phyloP scores from a whole-genome alignment of 305 asterid genomes.

The Fraxinus ornus region DNA sequence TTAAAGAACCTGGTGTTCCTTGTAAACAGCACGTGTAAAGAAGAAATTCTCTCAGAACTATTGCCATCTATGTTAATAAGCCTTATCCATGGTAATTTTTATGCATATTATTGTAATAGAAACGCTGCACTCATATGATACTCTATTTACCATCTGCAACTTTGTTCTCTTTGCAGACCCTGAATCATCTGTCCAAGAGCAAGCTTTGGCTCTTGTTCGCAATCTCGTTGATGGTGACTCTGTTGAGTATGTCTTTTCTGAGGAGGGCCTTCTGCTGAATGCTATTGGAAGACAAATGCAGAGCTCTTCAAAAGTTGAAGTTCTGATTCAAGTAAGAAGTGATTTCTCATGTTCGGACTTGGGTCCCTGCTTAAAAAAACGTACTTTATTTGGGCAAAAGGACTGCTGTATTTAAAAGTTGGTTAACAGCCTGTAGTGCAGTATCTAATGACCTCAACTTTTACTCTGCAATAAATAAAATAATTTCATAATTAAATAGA shows the following conservation, averaged over 20 bases:
- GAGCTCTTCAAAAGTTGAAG: conserved; percentile 61
- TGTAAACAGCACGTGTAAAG: conserved; percentile 68
- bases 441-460: neutral
- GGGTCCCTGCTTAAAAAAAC: conserved; percentile 6
- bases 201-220: conserved; percentile 76
- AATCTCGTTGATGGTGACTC: conserved; percentile 87
- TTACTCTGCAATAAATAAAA: conserved; percentile 8
- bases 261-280: conserved; percentile 61
- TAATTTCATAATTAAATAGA: neutral
- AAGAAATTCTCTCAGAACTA: conserved; percentile 70
- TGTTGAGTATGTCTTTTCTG: conserved; percentile 63
- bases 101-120: neutral
- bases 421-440: neutral
- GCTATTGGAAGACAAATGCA: conserved; percentile 73
- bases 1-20: conserved; percentile 78
- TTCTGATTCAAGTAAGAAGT: conserved; percentile 70
- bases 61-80: conserved; percentile 60
- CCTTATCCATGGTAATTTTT: conserved; percentile 72
- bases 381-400: neutral
- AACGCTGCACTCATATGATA: conserved; percentile 14
- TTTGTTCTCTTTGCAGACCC: conserved; percentile 54
- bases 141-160: conserved; percentile 27
- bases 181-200: conserved; percentile 86
- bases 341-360: conserved; percentile 12
- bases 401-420: neutral